These are phyloP conservation scores for Rhodofomes roseus DNA, from an alignment of 1,284 basidiomycete species.

Conservation along the genomic window DNA sequence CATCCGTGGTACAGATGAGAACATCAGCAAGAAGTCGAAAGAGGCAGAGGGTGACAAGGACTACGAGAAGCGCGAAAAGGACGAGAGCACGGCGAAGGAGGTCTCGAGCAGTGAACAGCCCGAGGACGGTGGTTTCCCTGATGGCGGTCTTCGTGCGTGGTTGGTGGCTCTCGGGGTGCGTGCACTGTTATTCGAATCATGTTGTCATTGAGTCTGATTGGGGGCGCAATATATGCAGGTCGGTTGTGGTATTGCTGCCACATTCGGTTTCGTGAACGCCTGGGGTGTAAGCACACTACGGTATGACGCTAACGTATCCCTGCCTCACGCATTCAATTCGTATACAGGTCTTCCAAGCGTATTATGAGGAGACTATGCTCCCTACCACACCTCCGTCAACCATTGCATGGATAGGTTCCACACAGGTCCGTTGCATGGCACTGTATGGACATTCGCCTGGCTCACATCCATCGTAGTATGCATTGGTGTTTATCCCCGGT, in stretches of 20 bases:
- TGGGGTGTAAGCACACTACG: constrained; percentile 34
- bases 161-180: constrained; percentile 35
- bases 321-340: neutral
- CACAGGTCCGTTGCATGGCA: constrained; percentile 43
- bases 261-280: constrained; percentile 40
- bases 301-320: neutral
- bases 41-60: neutral
- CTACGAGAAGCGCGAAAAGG: no score
- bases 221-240: neutral
- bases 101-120: neutral
- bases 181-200: neutral
- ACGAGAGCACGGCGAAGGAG: neutral
- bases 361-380: constrained; percentile 37
- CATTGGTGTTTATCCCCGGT: constrained; percentile 43
- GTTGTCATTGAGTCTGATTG: neutral
- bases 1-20: neutral
- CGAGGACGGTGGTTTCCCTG: constrained; percentile 24
- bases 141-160: constrained; percentile 40
- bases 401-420: constrained; percentile 74
- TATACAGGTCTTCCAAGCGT: constrained; percentile 41
- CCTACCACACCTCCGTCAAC: constrained; percentile 39
- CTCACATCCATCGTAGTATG: constrained; percentile 29
- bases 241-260: constrained; percentile 28
- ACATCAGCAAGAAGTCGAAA: neutral
- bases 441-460: neutral